These are phyloP conservation scores for Teratosphaeria zuluensis DNA, from an alignment of 2,329 filamentous ascomycete genomes.

Conservation along the genomic window DNA sequence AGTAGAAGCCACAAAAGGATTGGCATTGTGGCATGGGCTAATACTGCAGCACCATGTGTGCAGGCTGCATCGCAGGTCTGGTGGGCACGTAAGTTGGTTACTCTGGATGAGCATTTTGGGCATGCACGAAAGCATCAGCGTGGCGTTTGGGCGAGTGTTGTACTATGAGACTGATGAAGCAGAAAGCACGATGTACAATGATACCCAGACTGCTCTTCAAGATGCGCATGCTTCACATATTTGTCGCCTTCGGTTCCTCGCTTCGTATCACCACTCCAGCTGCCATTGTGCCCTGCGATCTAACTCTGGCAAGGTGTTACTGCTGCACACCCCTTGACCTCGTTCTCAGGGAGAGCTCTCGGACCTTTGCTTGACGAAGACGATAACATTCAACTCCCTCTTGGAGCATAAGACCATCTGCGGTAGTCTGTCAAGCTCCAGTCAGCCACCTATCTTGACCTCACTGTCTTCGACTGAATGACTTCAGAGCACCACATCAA, in stretches of 20 bases:
- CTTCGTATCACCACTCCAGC: background rate
- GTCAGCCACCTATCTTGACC: no score
- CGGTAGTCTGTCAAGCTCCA: no score
- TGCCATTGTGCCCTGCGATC: background rate
- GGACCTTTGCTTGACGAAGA: no score
- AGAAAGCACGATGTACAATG: conserved; percentile 1
- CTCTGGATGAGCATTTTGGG: background rate
- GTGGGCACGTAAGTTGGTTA: background rate
- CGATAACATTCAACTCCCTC: no score
- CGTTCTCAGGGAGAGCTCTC: background rate
- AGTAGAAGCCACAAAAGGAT: background rate
- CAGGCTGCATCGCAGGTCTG: background rate
- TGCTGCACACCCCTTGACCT: background rate
- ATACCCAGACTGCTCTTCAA: background rate
- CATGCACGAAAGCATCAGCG: conserved; percentile 1
- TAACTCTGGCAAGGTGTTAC: background rate
- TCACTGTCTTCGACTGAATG: no score
- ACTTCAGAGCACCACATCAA: no score
- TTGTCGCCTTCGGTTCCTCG: background rate
- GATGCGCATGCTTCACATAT: background rate
- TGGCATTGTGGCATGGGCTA: background rate
- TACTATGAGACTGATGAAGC: background rate
- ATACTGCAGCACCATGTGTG: background rate
- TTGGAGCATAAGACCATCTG: no score
- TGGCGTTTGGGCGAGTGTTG: background rate